Evolutionary conservation across 2,329 filamentous ascomycete genomes (phyloP).

Genomic region (Incumbomyces delicatus): DNA sequence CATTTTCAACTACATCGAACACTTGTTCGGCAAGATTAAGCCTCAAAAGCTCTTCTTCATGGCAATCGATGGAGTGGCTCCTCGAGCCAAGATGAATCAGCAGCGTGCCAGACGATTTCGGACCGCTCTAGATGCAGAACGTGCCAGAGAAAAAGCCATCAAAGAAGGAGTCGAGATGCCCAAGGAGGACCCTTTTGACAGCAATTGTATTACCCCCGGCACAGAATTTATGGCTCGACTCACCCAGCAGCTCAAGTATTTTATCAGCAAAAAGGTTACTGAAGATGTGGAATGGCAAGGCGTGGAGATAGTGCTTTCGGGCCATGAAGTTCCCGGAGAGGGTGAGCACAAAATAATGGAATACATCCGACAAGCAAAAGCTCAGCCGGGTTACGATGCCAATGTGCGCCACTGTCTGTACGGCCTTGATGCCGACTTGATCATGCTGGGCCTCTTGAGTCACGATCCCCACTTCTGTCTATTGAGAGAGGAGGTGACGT

Average conservation of each 20-base stretch:
- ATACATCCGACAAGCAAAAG: constrained; percentile 95
- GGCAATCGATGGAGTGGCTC: constrained; percentile 96
- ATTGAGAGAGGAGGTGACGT: constrained; percentile 93
- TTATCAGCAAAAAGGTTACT: constrained; percentile 96
- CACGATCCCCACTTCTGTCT: constrained; percentile 98
- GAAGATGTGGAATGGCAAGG: constrained; percentile 97
- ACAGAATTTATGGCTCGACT: constrained; percentile 98
- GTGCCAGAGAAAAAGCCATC: constrained; percentile 84
- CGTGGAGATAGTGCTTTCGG: constrained; percentile 89
- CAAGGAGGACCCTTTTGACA: constrained; percentile 92
- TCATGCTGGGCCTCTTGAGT: constrained; percentile 94
- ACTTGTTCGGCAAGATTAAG: constrained; percentile 97
- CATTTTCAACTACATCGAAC: constrained; percentile 99
- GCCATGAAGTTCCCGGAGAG: constrained; percentile 95
- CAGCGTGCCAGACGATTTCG: constrained; percentile 91
- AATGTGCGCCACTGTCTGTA: constrained; percentile 96
- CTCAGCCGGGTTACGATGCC: constrained; percentile 81
- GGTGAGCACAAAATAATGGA: constrained; percentile 99
- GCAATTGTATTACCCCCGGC: constrained; percentile 94
- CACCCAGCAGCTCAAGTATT: constrained; percentile 89
- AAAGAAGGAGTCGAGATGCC: constrained; percentile 83
- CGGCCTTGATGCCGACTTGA: constrained; percentile 91
- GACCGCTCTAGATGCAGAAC: constrained; percentile 83
- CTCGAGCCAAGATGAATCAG: constrained; percentile 99
- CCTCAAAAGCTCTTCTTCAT: constrained; percentile 98